Conservation (phyloP, 495 filamentous ascomycete species). For the Penicillium ochrochloron region DNA sequence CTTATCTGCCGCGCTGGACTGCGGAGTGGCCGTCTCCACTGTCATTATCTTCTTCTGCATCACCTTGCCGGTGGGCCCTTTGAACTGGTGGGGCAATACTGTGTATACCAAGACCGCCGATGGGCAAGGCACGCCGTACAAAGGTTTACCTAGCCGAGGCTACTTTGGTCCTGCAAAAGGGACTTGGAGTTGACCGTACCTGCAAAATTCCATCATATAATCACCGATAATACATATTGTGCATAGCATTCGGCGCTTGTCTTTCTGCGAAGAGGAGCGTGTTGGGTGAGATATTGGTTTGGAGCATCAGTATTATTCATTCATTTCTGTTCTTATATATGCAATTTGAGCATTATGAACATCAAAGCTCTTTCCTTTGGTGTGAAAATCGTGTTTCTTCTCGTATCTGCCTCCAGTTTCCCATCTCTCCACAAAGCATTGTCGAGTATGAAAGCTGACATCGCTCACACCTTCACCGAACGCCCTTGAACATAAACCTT, state of each 20-base stretch:
- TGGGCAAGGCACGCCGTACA: constrained; percentile 49
- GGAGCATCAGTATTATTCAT: background rate
- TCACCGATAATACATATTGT: background rate
- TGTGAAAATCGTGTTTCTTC: too few relatives aligned
- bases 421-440: too few relatives aligned
- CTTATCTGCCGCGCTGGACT: constrained; percentile 63
- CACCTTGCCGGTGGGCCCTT: constrained; percentile 62
- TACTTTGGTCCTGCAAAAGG: constrained; percentile 65
- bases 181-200: constrained; percentile 37
- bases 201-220: background rate
- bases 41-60: constrained; percentile 72
- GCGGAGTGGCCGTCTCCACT: constrained; percentile 65
- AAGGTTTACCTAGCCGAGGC: constrained; percentile 46
- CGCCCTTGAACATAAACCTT: constrained; percentile 61
- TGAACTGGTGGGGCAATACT: constrained; percentile 73
- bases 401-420: too few relatives aligned
- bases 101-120: constrained; percentile 53
- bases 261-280: background rate
- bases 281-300: background rate
- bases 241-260: background rate
- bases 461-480: constrained; percentile 55
- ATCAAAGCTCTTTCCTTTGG: background rate
- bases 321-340: too few relatives aligned
- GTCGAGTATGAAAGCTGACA: too few relatives aligned
- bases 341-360: too few relatives aligned